Evolutionary conservation across 768 basidiomycete species (phyloP).

Genomic region (Amyloporia xantha): DNA sequence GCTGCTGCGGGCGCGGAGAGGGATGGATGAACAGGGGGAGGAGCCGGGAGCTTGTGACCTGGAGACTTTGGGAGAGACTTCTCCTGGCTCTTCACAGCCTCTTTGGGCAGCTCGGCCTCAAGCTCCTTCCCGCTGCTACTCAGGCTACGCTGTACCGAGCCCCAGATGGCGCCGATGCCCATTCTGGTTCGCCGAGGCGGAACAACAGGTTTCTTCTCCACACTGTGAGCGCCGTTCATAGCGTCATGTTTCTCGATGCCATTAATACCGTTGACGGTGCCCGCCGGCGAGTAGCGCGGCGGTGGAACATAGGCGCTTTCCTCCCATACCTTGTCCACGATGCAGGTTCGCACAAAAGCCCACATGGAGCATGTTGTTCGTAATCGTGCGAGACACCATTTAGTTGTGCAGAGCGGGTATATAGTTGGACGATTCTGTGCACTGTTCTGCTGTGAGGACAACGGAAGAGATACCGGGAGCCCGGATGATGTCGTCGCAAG

Average conservation of each 20-base stretch:
- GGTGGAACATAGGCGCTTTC: constrained; percentile 49
- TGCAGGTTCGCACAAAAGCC: constrained; percentile 77
- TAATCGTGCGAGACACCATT: constrained; percentile 83
- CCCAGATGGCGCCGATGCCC: constrained; percentile 24
- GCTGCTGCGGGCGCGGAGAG: constrained; percentile 6
- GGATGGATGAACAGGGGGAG: constrained; percentile 16
- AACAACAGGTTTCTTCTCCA: constrained; percentile 4
- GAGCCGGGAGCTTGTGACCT: constrained; percentile 5
- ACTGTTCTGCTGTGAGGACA: constrained; percentile 16
- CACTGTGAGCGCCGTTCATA: constrained; percentile 6
- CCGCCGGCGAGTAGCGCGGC: constrained; percentile 16
- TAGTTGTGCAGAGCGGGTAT: constrained; percentile 75
- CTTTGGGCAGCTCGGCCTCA: constrained; percentile 8
- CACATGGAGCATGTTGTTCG: constrained; percentile 86
- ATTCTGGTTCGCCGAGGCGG: constrained; percentile 17
- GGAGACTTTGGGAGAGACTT: constrained; percentile 18
- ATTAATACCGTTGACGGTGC: constrained; percentile 9
- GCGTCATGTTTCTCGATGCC: constrained; percentile 12
- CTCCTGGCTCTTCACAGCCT: constrained; percentile 6
- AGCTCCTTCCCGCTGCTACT: constrained; percentile 14
- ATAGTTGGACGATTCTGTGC: constrained; percentile 35
- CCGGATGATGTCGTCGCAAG: constrained; percentile 32
- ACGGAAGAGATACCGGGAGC: constrained; percentile 19
- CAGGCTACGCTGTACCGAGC: constrained; percentile 22
- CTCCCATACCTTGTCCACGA: constrained; percentile 87